Percentiles rank a stretch among this genome's conserved stretches.
Evolutionary conservation across 345 rosid species (phyloP).

Genomic region (Noccaea caerulescens): DNA sequence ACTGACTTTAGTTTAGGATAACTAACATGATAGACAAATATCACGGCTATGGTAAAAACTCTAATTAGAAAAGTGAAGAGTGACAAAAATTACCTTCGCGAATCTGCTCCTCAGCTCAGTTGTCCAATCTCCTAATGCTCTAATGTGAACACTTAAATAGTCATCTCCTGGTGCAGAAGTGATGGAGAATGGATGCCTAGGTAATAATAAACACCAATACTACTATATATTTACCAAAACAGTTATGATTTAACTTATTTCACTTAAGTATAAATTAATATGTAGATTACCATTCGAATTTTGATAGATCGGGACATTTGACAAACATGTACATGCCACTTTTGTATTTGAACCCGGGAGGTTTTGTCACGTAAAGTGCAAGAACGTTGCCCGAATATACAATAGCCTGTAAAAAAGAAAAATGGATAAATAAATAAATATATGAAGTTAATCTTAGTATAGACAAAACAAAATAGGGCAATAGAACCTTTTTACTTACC

Average conservation of each 20-base stretch:
- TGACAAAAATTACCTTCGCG: conserved; percentile 53
- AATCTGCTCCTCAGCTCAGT: conserved; percentile 69
- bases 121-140: conserved; percentile 95
- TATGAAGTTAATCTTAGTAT: background rate
- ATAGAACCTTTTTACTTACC: conserved; percentile 46
- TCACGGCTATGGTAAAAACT: background rate
- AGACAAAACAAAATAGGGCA: conserved; percentile 1
- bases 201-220: background rate
- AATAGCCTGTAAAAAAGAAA: conserved; percentile 58
- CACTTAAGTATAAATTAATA: background rate
- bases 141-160: conserved; percentile 83
- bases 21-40: background rate
- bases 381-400: conserved; percentile 91
- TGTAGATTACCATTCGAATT: conserved; percentile 70
- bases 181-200: conserved; percentile 97
- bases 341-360: conserved; percentile 75
- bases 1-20: background rate
- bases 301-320: conserved; percentile 82
- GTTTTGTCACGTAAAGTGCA: conserved; percentile 84
- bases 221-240: background rate
- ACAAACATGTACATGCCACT: conserved; percentile 97
- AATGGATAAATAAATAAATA: background rate
- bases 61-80: background rate
- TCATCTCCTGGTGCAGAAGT: conserved; percentile 94
- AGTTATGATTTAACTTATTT: background rate